phyloP scores from a whole-genome alignment of 495 filamentous ascomycete genomes.

The Penicillium verhagenii region DNA sequence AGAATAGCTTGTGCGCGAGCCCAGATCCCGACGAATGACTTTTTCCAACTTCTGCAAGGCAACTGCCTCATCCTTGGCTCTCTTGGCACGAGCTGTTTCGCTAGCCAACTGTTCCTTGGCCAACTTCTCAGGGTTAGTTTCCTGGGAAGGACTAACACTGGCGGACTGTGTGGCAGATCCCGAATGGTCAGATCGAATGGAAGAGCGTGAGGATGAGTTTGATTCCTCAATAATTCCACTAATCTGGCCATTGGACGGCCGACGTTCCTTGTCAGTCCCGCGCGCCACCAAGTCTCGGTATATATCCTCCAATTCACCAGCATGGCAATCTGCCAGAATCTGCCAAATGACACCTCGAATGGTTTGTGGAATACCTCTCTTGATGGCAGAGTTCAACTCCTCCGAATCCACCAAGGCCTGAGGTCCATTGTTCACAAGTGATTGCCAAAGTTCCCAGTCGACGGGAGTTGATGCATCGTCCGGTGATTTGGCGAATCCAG shows the following conservation, averaged over 20 bases:
- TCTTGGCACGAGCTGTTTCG: conserved; percentile 67
- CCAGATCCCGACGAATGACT: conserved; percentile 82
- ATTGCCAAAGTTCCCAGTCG: conserved; percentile 98
- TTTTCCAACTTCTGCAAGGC: conserved; percentile 84
- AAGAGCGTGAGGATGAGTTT: conserved; percentile 71
- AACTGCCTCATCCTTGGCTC: conserved; percentile 70
- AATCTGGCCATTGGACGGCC: conserved; percentile 36
- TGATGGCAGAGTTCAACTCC: conserved; percentile 86
- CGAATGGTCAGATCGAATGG: conserved; percentile 78
- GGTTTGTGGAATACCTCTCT: conserved; percentile 88
- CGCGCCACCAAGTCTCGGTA: conserved; percentile 80
- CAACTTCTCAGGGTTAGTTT: conserved; percentile 62
- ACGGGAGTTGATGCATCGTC: conserved; percentile 65
- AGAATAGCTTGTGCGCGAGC: conserved; percentile 91
- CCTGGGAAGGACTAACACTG: conserved; percentile 59
- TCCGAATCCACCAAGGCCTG: conserved; percentile 82
- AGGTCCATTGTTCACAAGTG: conserved; percentile 89
- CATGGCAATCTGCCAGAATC: conserved; percentile 90
- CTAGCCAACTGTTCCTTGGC: conserved; percentile 65
- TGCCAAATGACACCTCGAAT: conserved; percentile 98
- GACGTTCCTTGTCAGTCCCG: conserved; percentile 70
- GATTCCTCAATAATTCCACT: conserved; percentile 56
- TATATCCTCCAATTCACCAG: conserved; percentile 80
- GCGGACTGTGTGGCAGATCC: conserved; percentile 58
- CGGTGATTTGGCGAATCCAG: conserved; percentile 68